phyloP scores from a whole-genome alignment of 2,329 filamentous ascomycete species.

The Calonectria honghensis region DNA sequence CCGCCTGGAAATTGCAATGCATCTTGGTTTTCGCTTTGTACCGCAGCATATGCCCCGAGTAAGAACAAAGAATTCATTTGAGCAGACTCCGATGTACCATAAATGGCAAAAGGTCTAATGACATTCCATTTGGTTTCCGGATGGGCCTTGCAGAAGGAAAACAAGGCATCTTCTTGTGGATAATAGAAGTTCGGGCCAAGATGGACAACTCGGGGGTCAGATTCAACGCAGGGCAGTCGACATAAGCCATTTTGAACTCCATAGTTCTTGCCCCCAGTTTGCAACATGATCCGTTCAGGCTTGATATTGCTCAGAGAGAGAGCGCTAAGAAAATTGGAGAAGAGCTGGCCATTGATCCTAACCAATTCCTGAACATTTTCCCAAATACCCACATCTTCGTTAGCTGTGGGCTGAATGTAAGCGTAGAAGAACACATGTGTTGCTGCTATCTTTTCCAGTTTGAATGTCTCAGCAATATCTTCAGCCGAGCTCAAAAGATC shows the following conservation, averaged over 20 bases:
- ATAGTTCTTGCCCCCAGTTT: conserved; percentile 10
- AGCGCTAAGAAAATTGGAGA: conserved; percentile 3
- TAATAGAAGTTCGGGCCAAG: conserved; percentile 11
- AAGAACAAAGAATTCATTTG: background rate
- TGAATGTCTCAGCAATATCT: background rate
- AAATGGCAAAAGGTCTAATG: background rate
- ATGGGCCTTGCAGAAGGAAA: background rate
- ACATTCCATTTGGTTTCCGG: conserved; percentile 14
- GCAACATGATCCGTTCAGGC: conserved; percentile 5
- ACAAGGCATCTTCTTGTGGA: conserved; percentile 1
- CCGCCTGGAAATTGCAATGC: background rate
- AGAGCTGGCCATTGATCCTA: background rate
- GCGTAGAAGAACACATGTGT: conserved; percentile 7
- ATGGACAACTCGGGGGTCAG: background rate
- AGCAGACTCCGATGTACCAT: background rate
- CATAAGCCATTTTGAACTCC: background rate
- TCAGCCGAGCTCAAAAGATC: background rate
- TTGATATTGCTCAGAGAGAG: background rate
- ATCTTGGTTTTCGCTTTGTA: background rate
- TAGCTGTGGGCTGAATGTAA: conserved; percentile 7
- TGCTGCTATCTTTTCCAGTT: background rate
- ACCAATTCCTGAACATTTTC: background rate
- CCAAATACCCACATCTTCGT: conserved; percentile 1
- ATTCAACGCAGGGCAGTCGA: background rate
- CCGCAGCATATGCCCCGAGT: background rate